Evolutionary conservation across 2,329 filamentous ascomycete genomes (phyloP).

Genomic region (Monosporascus sp.): DNA sequence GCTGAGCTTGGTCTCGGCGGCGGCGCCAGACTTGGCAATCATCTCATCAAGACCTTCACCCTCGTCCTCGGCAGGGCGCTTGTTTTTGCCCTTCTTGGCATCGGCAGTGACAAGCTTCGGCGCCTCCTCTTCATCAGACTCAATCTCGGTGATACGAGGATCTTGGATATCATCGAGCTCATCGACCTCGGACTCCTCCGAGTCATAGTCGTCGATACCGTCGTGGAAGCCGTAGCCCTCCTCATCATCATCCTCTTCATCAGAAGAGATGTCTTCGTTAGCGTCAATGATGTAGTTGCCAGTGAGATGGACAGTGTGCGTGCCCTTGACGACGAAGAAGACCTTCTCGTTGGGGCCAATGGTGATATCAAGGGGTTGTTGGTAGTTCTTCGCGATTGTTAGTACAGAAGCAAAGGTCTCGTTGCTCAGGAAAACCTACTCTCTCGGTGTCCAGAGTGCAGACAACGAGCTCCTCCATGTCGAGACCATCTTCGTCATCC

Average conservation of each 20-base stretch:
- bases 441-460: slow-evolving; percentile 93
- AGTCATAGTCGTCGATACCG: slow-evolving; percentile 63
- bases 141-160: slow-evolving; percentile 78
- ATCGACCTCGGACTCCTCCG: slow-evolving; percentile 64
- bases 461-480: slow-evolving; percentile 84
- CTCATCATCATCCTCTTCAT: slow-evolving; percentile 58
- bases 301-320: slow-evolving; percentile 85
- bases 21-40: slow-evolving; percentile 66
- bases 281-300: slow-evolving; percentile 88
- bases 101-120: slow-evolving; percentile 51
- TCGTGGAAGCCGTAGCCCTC: slow-evolving; percentile 78
- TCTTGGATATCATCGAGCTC: slow-evolving; percentile 73
- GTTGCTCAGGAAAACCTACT: slow-evolving; percentile 47
- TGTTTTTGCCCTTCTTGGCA: slow-evolving; percentile 77
- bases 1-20: slow-evolving; percentile 70
- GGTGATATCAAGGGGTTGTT: slow-evolving; percentile 91
- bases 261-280: slow-evolving; percentile 56
- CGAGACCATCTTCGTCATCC: slow-evolving; percentile 51
- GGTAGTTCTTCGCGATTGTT: slow-evolving; percentile 64
- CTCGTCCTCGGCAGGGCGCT: slow-evolving; percentile 76
- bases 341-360: slow-evolving; percentile 83
- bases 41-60: slow-evolving; percentile 71
- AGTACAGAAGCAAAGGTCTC: slow-evolving; percentile 10
- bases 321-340: slow-evolving; percentile 87
- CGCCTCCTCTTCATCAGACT: slow-evolving; percentile 69